phyloP scores from a whole-genome alignment of 2,329 filamentous ascomycete genomes.

The Aspergillus pseudoterreus region DNA sequence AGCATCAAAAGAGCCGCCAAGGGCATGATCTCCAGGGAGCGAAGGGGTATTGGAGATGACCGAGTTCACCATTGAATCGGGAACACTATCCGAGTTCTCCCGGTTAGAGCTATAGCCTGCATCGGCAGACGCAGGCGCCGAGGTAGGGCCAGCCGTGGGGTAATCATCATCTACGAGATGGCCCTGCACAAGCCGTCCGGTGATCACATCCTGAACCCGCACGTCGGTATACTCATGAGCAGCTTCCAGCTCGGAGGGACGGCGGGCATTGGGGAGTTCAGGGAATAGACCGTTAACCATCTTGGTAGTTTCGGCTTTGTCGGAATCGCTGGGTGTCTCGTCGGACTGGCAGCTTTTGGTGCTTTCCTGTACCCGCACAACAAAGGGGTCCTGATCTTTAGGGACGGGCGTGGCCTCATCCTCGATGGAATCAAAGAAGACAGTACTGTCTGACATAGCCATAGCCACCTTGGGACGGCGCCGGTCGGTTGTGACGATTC shows the following conservation, averaged over 20 bases:
- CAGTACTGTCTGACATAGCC: conserved; percentile 74
- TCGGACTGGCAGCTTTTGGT: conserved; percentile 13
- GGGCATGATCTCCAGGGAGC: conserved; percentile 63
- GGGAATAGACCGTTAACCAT: conserved; percentile 31
- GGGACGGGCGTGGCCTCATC: conserved; percentile 28
- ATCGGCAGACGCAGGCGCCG: conserved; percentile 60
- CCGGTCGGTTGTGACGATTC: conserved; percentile 69
- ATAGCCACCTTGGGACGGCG: conserved; percentile 48
- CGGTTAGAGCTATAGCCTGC: conserved; percentile 43
- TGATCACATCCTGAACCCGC: conserved; percentile 83
- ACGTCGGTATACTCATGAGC: conserved; percentile 67
- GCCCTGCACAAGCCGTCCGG: conserved; percentile 84
- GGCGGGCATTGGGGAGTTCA: conserved; percentile 37
- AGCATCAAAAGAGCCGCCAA: conserved; percentile 82
- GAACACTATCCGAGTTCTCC: conserved; percentile 53
- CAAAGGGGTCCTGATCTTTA: conserved; percentile 27
- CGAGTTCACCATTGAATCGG: conserved; percentile 81
- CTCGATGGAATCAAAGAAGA: conserved; percentile 63
- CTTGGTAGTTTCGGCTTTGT: conserved; percentile 21
- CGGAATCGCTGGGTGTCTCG: conserved; percentile 10
- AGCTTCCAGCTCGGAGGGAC: conserved; percentile 43
- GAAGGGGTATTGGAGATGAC: conserved; percentile 78
- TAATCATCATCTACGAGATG: conserved; percentile 95
- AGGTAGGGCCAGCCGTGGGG: conserved; percentile 66
- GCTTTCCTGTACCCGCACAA: conserved; percentile 22